Evolutionary conservation across 768 basidiomycete genomes (phyloP).

Genomic region (Phaeotremella skinneri): DNA sequence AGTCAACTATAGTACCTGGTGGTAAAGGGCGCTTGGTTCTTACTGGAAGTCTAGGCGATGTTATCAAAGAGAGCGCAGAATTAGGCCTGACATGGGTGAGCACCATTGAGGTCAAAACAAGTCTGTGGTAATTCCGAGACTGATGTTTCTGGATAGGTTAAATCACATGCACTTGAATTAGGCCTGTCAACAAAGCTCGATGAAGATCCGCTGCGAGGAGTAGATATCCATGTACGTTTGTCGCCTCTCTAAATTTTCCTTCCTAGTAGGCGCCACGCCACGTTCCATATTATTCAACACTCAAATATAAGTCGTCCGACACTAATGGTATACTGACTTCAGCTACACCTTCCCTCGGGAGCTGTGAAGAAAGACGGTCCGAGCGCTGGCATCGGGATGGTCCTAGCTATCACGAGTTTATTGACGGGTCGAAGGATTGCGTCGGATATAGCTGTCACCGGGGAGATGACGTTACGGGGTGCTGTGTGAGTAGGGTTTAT

Average conservation of each 20-base stretch:
- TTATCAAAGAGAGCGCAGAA: constrained; percentile 88
- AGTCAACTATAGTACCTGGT: constrained; percentile 69
- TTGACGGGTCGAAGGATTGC: constrained; percentile 73
- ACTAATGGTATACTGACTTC: neutral
- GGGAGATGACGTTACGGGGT: constrained; percentile 69
- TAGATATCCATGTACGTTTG: constrained; percentile 67
- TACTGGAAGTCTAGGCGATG: constrained; percentile 82
- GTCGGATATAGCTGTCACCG: constrained; percentile 78
- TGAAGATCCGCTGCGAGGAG: constrained; percentile 59
- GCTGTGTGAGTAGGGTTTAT: constrained; percentile 27
- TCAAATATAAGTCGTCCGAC: neutral
- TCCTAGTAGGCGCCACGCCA: no score
- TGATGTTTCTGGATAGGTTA: constrained; percentile 46
- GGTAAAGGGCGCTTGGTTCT: constrained; percentile 70
- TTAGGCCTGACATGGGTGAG: constrained; percentile 85
- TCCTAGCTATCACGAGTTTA: constrained; percentile 81
- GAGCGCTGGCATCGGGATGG: constrained; percentile 84
- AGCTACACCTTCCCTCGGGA: constrained; percentile 78
- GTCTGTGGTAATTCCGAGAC: no score
- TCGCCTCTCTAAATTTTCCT: neutral
- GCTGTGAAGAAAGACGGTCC: constrained; percentile 93
- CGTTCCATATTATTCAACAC: no score
- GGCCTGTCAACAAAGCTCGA: constrained; percentile 31
- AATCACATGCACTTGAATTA: constrained; percentile 58
- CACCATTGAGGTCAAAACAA: neutral